Percentiles rank a stretch among this genome's conserved stretches.
These are phyloP conservation scores for Clavariopsis aquatica DNA, from an alignment of 495 filamentous ascomycete genomes.

Conservation along the genomic window DNA sequence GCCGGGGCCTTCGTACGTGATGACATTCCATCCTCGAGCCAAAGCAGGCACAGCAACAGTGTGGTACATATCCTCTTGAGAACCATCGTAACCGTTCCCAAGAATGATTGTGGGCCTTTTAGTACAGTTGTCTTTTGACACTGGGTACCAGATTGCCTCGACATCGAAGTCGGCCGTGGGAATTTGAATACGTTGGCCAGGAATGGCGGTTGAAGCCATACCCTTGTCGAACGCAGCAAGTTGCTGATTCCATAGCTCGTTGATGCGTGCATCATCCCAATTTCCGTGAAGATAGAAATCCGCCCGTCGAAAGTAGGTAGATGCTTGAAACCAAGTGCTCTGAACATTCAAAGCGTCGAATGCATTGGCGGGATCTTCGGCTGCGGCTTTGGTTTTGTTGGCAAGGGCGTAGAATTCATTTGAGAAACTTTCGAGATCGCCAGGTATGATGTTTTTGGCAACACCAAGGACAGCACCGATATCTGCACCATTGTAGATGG, in stretches of 20 bases:
- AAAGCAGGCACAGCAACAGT: slow-evolving; percentile 41
- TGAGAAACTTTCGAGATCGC: slow-evolving; percentile 45
- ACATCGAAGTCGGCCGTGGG: slow-evolving; percentile 27
- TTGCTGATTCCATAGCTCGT: slow-evolving; percentile 20
- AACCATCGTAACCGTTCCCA: slow-evolving; percentile 44
- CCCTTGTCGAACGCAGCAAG: slow-evolving; percentile 25
- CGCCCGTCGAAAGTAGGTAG: slow-evolving; percentile 50
- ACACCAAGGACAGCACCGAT: slow-evolving; percentile 48
- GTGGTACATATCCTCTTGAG: slow-evolving; percentile 52
- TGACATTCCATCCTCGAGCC: slow-evolving; percentile 51
- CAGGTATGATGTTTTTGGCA: slow-evolving; percentile 42
- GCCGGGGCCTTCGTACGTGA: slow-evolving; percentile 55
- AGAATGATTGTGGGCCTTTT: slow-evolving; percentile 4
- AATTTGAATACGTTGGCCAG: slow-evolving; percentile 46
- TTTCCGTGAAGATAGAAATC: slow-evolving; percentile 53
- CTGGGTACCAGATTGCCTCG: not conserved
- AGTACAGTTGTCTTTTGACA: not conserved
- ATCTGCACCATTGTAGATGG: slow-evolving; percentile 27
- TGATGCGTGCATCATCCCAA: slow-evolving; percentile 41
- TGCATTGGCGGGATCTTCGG: slow-evolving; percentile 10
- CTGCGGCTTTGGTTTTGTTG: slow-evolving; percentile 15
- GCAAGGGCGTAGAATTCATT: slow-evolving; percentile 45
- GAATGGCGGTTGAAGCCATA: slow-evolving; percentile 41
- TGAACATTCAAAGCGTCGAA: slow-evolving; percentile 43
- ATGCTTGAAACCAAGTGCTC: slow-evolving; percentile 43